These are phyloP conservation scores for Posidonia oceanica DNA, from an alignment of 116 monocot genomes.

Conservation along the genomic window DNA sequence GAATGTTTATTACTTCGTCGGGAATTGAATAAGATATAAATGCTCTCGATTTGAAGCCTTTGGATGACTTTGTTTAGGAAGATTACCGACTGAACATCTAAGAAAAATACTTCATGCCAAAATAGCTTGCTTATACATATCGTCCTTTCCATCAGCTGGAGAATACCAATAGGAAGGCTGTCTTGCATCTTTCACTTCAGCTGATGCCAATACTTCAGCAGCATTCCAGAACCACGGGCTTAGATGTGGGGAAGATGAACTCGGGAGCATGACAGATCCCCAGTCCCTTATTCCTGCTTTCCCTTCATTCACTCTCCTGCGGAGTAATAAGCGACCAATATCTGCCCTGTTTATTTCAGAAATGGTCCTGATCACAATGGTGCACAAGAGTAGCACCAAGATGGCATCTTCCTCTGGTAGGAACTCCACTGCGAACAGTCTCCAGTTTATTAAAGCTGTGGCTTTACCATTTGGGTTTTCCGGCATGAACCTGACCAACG, in stretches of 20 bases:
- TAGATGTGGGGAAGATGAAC: constrained; percentile 14
- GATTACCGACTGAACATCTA: too few relatives aligned
- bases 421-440: constrained; percentile 68
- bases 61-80: too few relatives aligned
- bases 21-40: too few relatives aligned
- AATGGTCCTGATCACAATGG: constrained; percentile 45
- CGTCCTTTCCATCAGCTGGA: constrained; percentile 66
- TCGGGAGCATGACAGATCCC: constrained; percentile 70
- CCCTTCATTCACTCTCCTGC: constrained; percentile 43
- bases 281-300: constrained; percentile 55
- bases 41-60: too few relatives aligned
- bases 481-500: constrained; percentile 34
- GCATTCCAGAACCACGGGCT: constrained; percentile 87
- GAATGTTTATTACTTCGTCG: too few relatives aligned
- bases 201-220: constrained; percentile 32
- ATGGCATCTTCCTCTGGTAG: constrained; percentile 82
- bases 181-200: constrained; percentile 18
- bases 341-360: constrained; percentile 60
- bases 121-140: constrained; percentile 57
- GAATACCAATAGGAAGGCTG: constrained; percentile 23
- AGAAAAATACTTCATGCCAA: constrained; percentile 1
- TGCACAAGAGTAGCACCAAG: constrained; percentile 57
- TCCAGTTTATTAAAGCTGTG: constrained; percentile 84
- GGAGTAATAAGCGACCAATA: constrained; percentile 37
- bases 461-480: constrained; percentile 58